phyloP scores from a whole-genome alignment of 371 early-diverging fungal genomes.

The Rhizomucor miehei region DNA sequence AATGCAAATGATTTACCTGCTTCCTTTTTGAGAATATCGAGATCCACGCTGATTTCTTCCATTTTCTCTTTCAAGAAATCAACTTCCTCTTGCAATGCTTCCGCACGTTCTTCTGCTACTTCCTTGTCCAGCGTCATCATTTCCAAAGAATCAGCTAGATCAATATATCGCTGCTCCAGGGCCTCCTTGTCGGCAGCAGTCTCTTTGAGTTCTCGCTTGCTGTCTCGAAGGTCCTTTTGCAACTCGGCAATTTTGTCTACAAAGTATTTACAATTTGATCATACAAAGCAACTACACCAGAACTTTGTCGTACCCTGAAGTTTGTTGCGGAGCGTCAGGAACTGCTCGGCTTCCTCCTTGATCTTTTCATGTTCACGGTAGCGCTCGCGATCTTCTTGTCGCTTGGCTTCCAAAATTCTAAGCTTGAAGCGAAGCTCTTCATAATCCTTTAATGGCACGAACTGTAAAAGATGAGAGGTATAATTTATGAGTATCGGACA shows the following conservation, averaged over 20 bases:
- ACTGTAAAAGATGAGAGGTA: slow-evolving; percentile 7
- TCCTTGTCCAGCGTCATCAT: slow-evolving; percentile 89
- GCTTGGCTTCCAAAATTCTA: slow-evolving; percentile 75
- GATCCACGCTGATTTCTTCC: slow-evolving; percentile 73
- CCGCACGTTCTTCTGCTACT: slow-evolving; percentile 87
- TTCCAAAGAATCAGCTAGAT: slow-evolving; percentile 76
- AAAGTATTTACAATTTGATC: not conserved
- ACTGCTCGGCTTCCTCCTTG: slow-evolving; percentile 74
- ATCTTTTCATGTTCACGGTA: slow-evolving; percentile 72
- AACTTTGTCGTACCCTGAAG: slow-evolving; percentile 46
- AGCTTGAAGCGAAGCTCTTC: slow-evolving; percentile 83
- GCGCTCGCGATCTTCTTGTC: slow-evolving; percentile 78
- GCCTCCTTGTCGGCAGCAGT: slow-evolving; percentile 57
- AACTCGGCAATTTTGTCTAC: slow-evolving; percentile 63
- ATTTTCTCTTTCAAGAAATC: slow-evolving; percentile 75
- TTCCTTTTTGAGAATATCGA: slow-evolving; percentile 70
- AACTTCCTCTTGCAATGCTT: slow-evolving; percentile 74
- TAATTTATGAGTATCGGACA: not conserved
- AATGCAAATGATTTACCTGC: slow-evolving; percentile 28
- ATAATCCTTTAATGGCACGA: slow-evolving; percentile 64
- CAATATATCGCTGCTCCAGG: slow-evolving; percentile 66
- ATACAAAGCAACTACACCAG: too few relatives aligned
- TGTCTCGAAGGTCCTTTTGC: slow-evolving; percentile 70
- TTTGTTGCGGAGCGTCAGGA: slow-evolving; percentile 63
- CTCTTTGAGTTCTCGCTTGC: slow-evolving; percentile 59